These are phyloP conservation scores for Pistacia atlantica DNA, from an alignment of 345 rosid species.

Conservation along the genomic window DNA sequence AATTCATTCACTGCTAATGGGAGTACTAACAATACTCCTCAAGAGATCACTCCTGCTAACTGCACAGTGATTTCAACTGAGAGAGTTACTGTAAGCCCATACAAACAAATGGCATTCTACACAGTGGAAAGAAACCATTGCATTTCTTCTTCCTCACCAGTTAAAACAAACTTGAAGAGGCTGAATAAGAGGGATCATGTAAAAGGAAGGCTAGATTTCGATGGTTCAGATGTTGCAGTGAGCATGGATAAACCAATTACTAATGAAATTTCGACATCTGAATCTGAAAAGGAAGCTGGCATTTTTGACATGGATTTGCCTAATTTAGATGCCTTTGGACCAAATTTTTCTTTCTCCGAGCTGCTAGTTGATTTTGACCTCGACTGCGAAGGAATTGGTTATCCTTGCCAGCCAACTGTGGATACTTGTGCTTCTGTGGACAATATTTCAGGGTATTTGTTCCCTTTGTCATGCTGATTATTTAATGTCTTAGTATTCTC, in stretches of 20 bases:
- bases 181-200: constrained; percentile 62
- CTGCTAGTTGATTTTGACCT: constrained; percentile 72
- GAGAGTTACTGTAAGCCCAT: constrained; percentile 70
- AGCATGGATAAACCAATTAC: constrained; percentile 34
- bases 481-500: background rate
- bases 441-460: constrained; percentile 42
- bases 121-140: constrained; percentile 72
- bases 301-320: constrained; percentile 67
- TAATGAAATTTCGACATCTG: constrained; percentile 50
- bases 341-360: constrained; percentile 65
- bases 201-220: constrained; percentile 88
- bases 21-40: constrained; percentile 43
- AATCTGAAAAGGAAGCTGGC: constrained; percentile 62
- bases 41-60: constrained; percentile 55
- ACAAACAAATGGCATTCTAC: constrained; percentile 56
- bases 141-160: constrained; percentile 73
- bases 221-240: constrained; percentile 51
- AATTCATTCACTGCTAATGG: constrained; percentile 35
- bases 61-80: constrained; percentile 71
- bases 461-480: constrained; percentile 12
- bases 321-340: constrained; percentile 61
- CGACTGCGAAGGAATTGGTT: constrained; percentile 41
- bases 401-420: constrained; percentile 42
- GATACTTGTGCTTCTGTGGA: constrained; percentile 24
- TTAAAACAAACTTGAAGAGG: constrained; percentile 53